Conservation (phyloP, 1,284 basidiomycete genomes). For the Waitea zeae region DNA sequence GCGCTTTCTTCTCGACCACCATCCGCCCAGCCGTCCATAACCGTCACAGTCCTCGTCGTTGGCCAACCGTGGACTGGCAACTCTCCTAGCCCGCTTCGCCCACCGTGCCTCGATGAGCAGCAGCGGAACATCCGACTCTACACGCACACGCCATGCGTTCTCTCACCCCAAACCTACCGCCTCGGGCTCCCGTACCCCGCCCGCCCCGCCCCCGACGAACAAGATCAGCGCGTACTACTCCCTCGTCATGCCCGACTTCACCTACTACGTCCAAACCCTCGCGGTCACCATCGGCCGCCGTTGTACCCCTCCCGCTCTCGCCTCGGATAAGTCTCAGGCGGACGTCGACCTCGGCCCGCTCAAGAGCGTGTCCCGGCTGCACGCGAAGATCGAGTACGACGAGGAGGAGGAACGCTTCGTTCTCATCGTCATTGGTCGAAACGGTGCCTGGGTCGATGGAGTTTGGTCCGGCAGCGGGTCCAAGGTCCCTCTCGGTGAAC, state of each 20-base stretch:
- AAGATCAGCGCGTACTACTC: slow-evolving; percentile 88
- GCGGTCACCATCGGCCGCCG: slow-evolving; percentile 40
- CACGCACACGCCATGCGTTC: slow-evolving; percentile 14
- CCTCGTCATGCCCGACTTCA: slow-evolving; percentile 83
- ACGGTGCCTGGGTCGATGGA: slow-evolving; percentile 96
- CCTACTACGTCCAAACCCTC: slow-evolving; percentile 46
- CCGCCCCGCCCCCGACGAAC: slow-evolving; percentile 22
- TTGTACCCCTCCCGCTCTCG: slow-evolving; percentile 19
- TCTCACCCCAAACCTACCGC: slow-evolving; percentile 4
- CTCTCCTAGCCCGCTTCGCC: too few species aligned
- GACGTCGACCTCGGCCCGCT: slow-evolving; percentile 95
- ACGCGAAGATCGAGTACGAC: slow-evolving; percentile 91
- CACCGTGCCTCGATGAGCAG: too few species aligned
- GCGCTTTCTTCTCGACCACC: too few species aligned
- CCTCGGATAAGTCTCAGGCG: slow-evolving; percentile 33
- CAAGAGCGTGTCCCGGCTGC: slow-evolving; percentile 91
- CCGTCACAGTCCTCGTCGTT: too few species aligned
- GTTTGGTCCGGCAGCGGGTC: slow-evolving; percentile 85
- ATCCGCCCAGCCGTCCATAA: too few species aligned
- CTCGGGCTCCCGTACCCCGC: slow-evolving; percentile 3
- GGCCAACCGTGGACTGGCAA: too few species aligned
- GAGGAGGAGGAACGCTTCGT: slow-evolving; percentile 79
- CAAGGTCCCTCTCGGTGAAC: slow-evolving; percentile 64
- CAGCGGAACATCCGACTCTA: slow-evolving; percentile 16
- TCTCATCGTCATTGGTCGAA: slow-evolving; percentile 82